Evolutionary conservation across 2,329 filamentous ascomycete species (phyloP).

Genomic region (Rutstroemia sydowiana): DNA sequence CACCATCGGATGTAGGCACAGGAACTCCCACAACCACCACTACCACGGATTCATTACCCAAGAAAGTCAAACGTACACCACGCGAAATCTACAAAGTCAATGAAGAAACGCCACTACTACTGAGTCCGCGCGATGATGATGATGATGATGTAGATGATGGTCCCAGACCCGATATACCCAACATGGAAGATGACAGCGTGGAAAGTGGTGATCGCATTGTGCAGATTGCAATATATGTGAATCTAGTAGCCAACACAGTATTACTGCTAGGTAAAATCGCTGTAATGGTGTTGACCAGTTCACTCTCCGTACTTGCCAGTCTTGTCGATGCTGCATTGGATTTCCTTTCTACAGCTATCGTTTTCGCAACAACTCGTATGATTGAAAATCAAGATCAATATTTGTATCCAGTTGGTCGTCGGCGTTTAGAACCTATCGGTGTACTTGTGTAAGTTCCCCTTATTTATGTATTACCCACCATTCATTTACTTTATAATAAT

Average conservation of each 20-base stretch:
- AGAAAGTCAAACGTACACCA: constrained; percentile 68
- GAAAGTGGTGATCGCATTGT: constrained; percentile 71
- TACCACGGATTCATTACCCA: constrained; percentile 31
- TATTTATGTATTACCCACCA: too few species aligned
- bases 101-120: constrained; percentile 56
- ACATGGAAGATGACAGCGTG: constrained; percentile 64
- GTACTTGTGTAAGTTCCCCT: constrained; percentile 45
- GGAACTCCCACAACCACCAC: constrained; percentile 16
- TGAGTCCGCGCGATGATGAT: constrained; percentile 34
- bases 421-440: constrained; percentile 52
- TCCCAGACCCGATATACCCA: constrained; percentile 54
- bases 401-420: constrained; percentile 48
- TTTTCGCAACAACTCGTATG: constrained; percentile 52
- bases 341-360: constrained; percentile 49
- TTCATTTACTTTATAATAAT: neutral
- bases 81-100: constrained; percentile 74
- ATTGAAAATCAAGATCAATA: constrained; percentile 40
- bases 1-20: constrained; percentile 22
- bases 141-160: constrained; percentile 38
- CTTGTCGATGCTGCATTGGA: constrained; percentile 55
- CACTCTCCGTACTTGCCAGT: constrained; percentile 53
- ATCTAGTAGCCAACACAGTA: constrained; percentile 52
- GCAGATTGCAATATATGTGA: constrained; percentile 74
- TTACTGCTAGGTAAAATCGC: constrained; percentile 48
- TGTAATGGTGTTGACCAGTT: constrained; percentile 47